Percentiles rank a stretch among this genome's conserved stretches.
These are phyloP conservation scores for Exophiala calicioides DNA, from an alignment of 2,329 filamentous ascomycete genomes.

Conservation along the genomic window DNA sequence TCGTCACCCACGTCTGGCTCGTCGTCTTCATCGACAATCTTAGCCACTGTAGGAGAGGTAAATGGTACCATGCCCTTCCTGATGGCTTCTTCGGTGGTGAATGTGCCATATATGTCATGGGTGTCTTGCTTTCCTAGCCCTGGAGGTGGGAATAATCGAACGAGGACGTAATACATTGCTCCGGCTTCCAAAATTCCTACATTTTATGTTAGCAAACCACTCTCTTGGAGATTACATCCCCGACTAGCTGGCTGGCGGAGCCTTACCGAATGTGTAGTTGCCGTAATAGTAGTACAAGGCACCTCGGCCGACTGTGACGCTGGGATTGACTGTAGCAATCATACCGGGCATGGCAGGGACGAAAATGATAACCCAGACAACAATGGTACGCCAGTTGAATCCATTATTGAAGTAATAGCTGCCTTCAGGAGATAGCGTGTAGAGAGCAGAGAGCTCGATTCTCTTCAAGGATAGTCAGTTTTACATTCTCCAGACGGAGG, in stretches of 20 bases:
- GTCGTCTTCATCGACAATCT: no score
- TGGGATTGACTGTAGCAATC: slow-evolving; percentile 50
- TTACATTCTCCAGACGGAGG: no score
- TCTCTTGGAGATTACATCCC: background rate
- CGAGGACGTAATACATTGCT: background rate
- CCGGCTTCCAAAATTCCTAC: background rate
- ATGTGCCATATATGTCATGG: slow-evolving; percentile 8
- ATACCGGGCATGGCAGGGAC: slow-evolving; percentile 10
- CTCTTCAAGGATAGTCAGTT: no score
- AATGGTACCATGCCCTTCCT: slow-evolving; percentile 5
- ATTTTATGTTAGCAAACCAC: background rate
- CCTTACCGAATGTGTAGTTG: slow-evolving; percentile 2
- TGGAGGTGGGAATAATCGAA: slow-evolving; percentile 3
- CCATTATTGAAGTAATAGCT: slow-evolving; percentile 48
- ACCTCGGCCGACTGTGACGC: background rate
- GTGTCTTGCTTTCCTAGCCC: slow-evolving; percentile 5
- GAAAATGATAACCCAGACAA: slow-evolving; percentile 2
- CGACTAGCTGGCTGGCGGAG: no score
- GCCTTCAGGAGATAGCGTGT: slow-evolving; percentile 37
- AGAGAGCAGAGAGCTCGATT: slow-evolving; percentile 47
- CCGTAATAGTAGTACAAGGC: slow-evolving; percentile 3
- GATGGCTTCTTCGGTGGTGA: background rate
- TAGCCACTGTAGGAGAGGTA: no score
- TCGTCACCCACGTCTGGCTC: no score
- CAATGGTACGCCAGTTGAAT: no score